Percentiles rank a stretch among this genome's conserved stretches.
Evolutionary conservation across 2,329 filamentous ascomycete genomes (phyloP).

Genomic region (Ophiocordyceps unilateralis): DNA sequence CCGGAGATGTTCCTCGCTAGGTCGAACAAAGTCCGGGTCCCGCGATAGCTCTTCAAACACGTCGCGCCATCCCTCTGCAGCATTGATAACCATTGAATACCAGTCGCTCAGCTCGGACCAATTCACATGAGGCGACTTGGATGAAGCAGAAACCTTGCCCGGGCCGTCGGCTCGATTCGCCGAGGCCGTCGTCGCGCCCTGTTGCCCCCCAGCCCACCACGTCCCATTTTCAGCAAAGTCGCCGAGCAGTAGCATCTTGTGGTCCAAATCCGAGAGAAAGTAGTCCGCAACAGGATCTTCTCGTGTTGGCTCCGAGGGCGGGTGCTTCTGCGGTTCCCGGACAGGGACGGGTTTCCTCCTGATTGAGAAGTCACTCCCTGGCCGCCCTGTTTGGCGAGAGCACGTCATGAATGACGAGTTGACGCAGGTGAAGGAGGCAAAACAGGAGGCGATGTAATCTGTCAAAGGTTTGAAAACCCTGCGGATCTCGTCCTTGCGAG

Average conservation of each 20-base stretch:
- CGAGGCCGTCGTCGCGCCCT: slow-evolving; percentile 9
- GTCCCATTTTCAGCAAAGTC: slow-evolving; percentile 66
- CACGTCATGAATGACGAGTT: slow-evolving; percentile 55
- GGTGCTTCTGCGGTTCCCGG: slow-evolving; percentile 6
- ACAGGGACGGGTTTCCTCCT: slow-evolving; percentile 10
- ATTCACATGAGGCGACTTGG: slow-evolving; percentile 48
- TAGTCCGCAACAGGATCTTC: slow-evolving; percentile 6
- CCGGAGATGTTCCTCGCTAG: slow-evolving; percentile 19
- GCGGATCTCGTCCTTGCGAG: slow-evolving; percentile 22
- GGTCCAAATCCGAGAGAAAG: slow-evolving; percentile 39
- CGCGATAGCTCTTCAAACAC: slow-evolving; percentile 35
- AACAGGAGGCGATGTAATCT: slow-evolving; percentile 55
- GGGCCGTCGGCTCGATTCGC: background rate
- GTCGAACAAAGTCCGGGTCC: slow-evolving; percentile 11
- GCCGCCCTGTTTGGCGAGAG: slow-evolving; percentile 15
- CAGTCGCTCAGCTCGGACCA: slow-evolving; percentile 57
- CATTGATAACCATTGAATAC: slow-evolving; percentile 53
- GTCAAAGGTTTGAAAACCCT: slow-evolving; percentile 60
- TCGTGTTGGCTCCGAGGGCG: slow-evolving; percentile 10
- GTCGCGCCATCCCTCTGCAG: slow-evolving; percentile 48
- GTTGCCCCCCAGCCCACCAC: slow-evolving; percentile 58
- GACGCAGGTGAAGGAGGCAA: slow-evolving; percentile 53
- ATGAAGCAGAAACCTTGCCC: slow-evolving; percentile 4
- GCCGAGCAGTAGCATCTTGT: slow-evolving; percentile 56
- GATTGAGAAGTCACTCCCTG: slow-evolving; percentile 8